phyloP scores from a whole-genome alignment of 2,329 filamentous ascomycete genomes.

The Fusarium sp. region DNA sequence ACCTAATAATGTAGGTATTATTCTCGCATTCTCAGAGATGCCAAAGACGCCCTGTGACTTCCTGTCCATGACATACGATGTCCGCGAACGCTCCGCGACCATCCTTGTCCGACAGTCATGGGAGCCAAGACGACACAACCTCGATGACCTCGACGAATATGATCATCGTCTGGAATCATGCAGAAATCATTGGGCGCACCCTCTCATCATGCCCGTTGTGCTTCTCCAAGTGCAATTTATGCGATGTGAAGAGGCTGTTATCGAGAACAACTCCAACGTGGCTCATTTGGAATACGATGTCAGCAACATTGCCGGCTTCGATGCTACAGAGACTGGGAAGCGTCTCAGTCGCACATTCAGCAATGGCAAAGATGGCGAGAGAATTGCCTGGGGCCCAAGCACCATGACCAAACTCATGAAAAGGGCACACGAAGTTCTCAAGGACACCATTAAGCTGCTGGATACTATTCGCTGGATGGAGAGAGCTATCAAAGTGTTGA shows the following conservation, averaged over 20 bases:
- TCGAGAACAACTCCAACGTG: slow-evolving; percentile 55
- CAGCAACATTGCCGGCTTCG: slow-evolving; percentile 54
- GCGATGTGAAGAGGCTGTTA: slow-evolving; percentile 55
- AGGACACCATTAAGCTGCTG: slow-evolving; percentile 55
- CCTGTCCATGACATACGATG: slow-evolving; percentile 56
- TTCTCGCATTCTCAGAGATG: slow-evolving; percentile 56
- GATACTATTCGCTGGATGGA: slow-evolving; percentile 60
- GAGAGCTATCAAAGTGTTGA: slow-evolving; percentile 54
- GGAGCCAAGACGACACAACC: slow-evolving; percentile 52
- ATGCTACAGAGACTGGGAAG: slow-evolving; percentile 42
- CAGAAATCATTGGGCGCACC: slow-evolving; percentile 56
- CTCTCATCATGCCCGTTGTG: slow-evolving; percentile 56
- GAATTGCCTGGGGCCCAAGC: slow-evolving; percentile 49
- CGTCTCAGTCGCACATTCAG: slow-evolving; percentile 37
- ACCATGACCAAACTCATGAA: slow-evolving; percentile 60
- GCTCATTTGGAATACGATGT: slow-evolving; percentile 54
- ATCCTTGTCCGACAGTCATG: slow-evolving; percentile 56
- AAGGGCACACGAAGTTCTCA: slow-evolving; percentile 56
- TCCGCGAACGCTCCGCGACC: slow-evolving; percentile 51
- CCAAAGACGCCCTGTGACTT: slow-evolving; percentile 58
- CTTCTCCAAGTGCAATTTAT: slow-evolving; percentile 58
- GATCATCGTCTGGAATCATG: slow-evolving; percentile 57
- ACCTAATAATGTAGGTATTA: slow-evolving; percentile 47
- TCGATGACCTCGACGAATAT: slow-evolving; percentile 57
- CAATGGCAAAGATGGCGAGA: slow-evolving; percentile 36